A percentile compares a stretch with the other conserved stretches of the same genome.
phyloP scores from a whole-genome alignment of 2,329 filamentous ascomycete species.

The Pestalotiopsis sp. region DNA sequence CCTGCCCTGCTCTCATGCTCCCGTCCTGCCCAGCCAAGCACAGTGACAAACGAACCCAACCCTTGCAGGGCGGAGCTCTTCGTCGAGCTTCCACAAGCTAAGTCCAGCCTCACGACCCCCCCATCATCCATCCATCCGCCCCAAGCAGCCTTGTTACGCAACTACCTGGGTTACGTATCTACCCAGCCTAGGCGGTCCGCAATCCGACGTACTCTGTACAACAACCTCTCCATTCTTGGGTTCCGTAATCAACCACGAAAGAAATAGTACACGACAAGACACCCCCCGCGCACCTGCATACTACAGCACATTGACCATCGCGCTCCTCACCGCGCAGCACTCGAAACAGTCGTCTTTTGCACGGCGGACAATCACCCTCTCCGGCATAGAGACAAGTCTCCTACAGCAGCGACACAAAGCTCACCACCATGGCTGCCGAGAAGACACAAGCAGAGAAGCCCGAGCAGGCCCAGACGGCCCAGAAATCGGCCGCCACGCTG shows the following conservation, averaged over 20 bases:
- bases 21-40: not conserved
- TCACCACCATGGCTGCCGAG: constrained; percentile 31
- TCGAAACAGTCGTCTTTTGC: not conserved
- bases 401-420: not conserved
- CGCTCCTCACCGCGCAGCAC: not conserved
- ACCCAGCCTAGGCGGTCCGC: not conserved
- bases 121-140: not conserved
- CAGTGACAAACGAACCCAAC: not conserved
- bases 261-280: not conserved
- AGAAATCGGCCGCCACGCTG: constrained; percentile 69
- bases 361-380: not conserved
- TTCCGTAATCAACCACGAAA: constrained; percentile 3
- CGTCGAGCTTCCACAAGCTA: constrained; percentile 3
- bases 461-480: constrained; percentile 52
- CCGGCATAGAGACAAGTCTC: not conserved
- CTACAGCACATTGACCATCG: not conserved
- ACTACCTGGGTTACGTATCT: not conserved
- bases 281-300: not conserved
- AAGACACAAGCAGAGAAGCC: constrained; percentile 26
- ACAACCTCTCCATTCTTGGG: not conserved
- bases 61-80: not conserved
- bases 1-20: not conserved
- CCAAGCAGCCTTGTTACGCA: not conserved
- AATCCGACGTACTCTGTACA: not conserved
- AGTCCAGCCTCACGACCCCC: not conserved